These are phyloP conservation scores for Inga laurina DNA, from an alignment of 306 rosid genomes.

Conservation along the genomic window DNA sequence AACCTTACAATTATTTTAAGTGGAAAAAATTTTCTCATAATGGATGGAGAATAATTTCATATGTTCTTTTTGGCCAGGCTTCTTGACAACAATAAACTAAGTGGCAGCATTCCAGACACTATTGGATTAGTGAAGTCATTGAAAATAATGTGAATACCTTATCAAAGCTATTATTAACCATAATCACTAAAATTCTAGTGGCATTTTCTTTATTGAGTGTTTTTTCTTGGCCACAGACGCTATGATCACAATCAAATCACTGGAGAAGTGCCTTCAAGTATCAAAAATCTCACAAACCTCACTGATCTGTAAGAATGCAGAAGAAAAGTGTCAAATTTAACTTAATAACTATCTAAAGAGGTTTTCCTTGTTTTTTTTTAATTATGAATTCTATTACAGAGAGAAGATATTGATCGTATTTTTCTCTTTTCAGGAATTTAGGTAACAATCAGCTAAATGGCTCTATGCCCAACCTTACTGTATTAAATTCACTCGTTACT, in stretches of 20 bases:
- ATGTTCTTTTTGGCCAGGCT: conserved; percentile 48
- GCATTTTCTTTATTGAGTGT: conserved; percentile 14
- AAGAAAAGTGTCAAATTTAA: conserved; percentile 12
- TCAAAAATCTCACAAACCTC: conserved; percentile 39
- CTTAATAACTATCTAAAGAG: conserved; percentile 17
- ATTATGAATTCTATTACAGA: conserved; percentile 13
- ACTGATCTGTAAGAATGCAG: conserved; percentile 55
- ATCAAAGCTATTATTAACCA: conserved; percentile 1
- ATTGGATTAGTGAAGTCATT: conserved; percentile 42
- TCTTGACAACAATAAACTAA: conserved; percentile 49
- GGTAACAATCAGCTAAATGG: conserved; percentile 57
- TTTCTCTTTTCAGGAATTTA: conserved; percentile 45
- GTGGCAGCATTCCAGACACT: conserved; percentile 51
- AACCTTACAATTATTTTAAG: background rate
- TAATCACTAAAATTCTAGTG: conserved; percentile 7
- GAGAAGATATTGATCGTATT: background rate
- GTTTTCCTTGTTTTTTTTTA: background rate
- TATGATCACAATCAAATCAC: conserved; percentile 47
- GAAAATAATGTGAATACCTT: conserved; percentile 66
- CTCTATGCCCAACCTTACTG: conserved; percentile 50
- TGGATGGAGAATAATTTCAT: background rate
- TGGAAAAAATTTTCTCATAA: background rate
- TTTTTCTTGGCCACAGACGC: conserved; percentile 52
- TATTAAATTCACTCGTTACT: conserved; percentile 42
- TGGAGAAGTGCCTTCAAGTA: conserved; percentile 48